Base-by-base conservation (phyloP, 371 early-diverging fungal genomes). In the Mortierella sp. region DNA sequence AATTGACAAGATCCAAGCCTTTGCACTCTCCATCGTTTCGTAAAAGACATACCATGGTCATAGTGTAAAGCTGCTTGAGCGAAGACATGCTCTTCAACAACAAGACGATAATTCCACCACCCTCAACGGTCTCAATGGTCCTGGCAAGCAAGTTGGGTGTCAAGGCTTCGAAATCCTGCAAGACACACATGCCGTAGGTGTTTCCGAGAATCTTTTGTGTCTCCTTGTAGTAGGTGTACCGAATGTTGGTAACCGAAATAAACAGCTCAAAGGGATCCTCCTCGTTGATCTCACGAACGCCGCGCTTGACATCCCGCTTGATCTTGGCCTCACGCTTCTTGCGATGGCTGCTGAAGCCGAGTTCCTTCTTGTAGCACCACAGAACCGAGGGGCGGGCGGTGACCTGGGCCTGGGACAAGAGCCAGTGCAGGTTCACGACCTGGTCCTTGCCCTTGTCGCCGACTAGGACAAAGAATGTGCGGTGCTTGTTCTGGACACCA, bases 121-220 rank as follows among this genome's bases (percentile, higher is more conserved):
- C 99, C 89, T 98, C 97, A 4, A 99, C 99, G 5, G 99, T 99
- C 89, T 99, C 99, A 71, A 99, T 95, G 1, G 99, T 98, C 69
- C 98, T 93, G 40, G 99, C 99, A 53, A 99, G 90, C 46, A 99
- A 89, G 88, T 99, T 99, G 73, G 99, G 99, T 26, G 99, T 99
- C 76, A 99, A 90, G 16, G 98, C 98, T 86, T 99, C 99, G 89
- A 99, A 99, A 91, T 99, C 99, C 93, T 99, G 99, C 51, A 99
- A 90, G 59, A 99, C 95, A 80, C 98, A 98, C 98, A 99, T 98
- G 55, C 99, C 99, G 82, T 95, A 99, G 31, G 99, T 99, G 86
- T 98, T 96, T 88, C 99, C 99, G 74, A 99, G 93, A 75, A 99
- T 97, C 87, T 97, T 99, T 78, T 99, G 97, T 19, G 97, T 96